Evolutionary conservation across 495 filamentous ascomycete genomes (phyloP).

Genomic region (Neohortaea acidophila): DNA sequence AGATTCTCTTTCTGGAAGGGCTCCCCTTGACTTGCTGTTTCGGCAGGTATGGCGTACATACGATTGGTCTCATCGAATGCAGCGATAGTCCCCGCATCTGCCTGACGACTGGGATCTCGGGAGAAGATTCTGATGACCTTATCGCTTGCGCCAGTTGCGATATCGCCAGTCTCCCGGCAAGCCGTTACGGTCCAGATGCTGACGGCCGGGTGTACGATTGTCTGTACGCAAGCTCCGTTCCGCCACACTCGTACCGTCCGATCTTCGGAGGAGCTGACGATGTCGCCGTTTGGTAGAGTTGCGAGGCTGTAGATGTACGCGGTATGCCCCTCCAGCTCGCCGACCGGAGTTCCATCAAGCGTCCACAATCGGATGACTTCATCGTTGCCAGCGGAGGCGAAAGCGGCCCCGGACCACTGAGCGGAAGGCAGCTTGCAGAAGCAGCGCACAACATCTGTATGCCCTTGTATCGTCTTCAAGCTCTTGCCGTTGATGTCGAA

Average conservation of each 20-base stretch:
- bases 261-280: slow-evolving; percentile 88
- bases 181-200: slow-evolving; percentile 87
- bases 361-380: slow-evolving; percentile 75
- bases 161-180: slow-evolving; percentile 69
- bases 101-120: slow-evolving; percentile 52
- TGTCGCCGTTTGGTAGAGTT: slow-evolving; percentile 60
- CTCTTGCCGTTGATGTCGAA: slow-evolving; percentile 54
- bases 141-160: slow-evolving; percentile 85
- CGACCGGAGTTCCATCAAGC: slow-evolving; percentile 53
- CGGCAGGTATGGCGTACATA: slow-evolving; percentile 70
- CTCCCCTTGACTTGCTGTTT: slow-evolving; percentile 58
- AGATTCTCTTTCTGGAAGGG: slow-evolving; percentile 73
- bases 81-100: slow-evolving; percentile 39
- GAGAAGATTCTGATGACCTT: slow-evolving; percentile 74
- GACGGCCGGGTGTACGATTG: slow-evolving; percentile 93
- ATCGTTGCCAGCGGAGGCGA: slow-evolving; percentile 82
- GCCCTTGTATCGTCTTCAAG: slow-evolving; percentile 52
- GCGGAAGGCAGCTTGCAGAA: slow-evolving; percentile 65
- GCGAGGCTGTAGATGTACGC: slow-evolving; percentile 89
- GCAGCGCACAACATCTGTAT: slow-evolving; percentile 66
- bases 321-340: slow-evolving; percentile 71
- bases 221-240: slow-evolving; percentile 69
- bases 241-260: slow-evolving; percentile 82
- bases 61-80: slow-evolving; percentile 58
- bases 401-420: slow-evolving; percentile 65